Percentiles rank a stretch among this genome's conserved stretches.
phyloP scores from a whole-genome alignment of 2,329 filamentous ascomycete genomes.

The Microcyclospora tardicrescens region DNA sequence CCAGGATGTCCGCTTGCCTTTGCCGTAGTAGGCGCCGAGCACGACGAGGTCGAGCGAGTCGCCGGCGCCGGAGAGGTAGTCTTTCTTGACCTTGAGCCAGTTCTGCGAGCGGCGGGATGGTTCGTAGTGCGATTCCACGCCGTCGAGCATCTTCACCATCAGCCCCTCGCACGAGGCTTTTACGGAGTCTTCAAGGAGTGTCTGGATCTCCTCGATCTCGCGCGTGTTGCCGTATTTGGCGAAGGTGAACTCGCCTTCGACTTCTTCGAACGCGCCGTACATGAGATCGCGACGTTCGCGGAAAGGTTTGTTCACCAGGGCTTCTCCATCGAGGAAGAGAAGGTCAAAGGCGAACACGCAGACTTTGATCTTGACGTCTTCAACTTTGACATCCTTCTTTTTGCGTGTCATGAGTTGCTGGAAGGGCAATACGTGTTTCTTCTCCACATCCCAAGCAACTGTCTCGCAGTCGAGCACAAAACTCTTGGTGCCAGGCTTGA shows the following conservation, averaged over 20 bases:
- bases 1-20: slow-evolving; percentile 86
- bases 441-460: slow-evolving; percentile 85
- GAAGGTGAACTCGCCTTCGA: slow-evolving; percentile 84
- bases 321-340: slow-evolving; percentile 80
- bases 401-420: slow-evolving; percentile 98
- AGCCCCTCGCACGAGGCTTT: slow-evolving; percentile 93
- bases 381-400: slow-evolving; percentile 88
- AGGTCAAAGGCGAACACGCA: slow-evolving; percentile 96
- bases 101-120: slow-evolving; percentile 93
- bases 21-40: slow-evolving; percentile 83
- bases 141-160: slow-evolving; percentile 99
- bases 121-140: slow-evolving; percentile 83
- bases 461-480: slow-evolving; percentile 99
- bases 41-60: slow-evolving; percentile 96
- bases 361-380: slow-evolving; percentile 92
- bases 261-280: slow-evolving; percentile 55
- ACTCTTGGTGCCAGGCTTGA: slow-evolving; percentile 78
- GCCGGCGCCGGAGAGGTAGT: slow-evolving; percentile 85
- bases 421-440: slow-evolving; percentile 94
- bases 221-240: slow-evolving; percentile 77
- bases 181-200: slow-evolving; percentile 82
- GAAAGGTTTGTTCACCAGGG: slow-evolving; percentile 75
- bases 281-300: slow-evolving; percentile 72
- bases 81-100: slow-evolving; percentile 98
- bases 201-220: slow-evolving; percentile 86